A percentile compares a stretch with the other conserved stretches of the same genome.
Evolutionary conservation across 768 basidiomycete genomes (phyloP).

Genomic region (Dentipellis sp.): DNA sequence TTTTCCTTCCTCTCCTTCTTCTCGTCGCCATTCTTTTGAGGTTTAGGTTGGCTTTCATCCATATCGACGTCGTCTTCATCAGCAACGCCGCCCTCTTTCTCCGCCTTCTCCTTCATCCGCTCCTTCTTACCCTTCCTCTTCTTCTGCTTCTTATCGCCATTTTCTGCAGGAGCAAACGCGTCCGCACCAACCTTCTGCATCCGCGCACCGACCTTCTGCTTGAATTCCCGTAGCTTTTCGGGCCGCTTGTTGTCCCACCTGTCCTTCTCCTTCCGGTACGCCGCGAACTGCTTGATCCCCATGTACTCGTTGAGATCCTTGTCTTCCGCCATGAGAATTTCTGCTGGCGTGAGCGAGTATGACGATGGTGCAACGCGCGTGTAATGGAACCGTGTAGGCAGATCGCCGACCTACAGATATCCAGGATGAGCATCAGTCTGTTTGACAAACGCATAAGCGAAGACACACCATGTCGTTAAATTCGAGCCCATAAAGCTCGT

Average conservation of each 20-base stretch:
- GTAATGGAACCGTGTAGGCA: constrained; percentile 93
- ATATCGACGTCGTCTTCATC: background rate
- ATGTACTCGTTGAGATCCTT: constrained; percentile 89
- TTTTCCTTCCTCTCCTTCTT: background rate
- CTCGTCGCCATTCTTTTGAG: background rate
- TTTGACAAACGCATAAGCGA: background rate
- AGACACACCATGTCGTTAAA: constrained; percentile 87
- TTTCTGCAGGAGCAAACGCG: constrained; percentile 12
- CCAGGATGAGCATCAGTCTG: background rate
- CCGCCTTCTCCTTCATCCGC: constrained; percentile 40
- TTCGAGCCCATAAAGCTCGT: constrained; percentile 82
- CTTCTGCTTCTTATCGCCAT: constrained; percentile 31
- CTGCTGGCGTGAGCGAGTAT: constrained; percentile 69
- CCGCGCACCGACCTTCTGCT: constrained; percentile 45
- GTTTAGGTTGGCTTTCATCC: background rate
- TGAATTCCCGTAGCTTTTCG: constrained; percentile 66
- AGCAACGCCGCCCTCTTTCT: constrained; percentile 9
- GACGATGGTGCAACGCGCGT: constrained; percentile 50
- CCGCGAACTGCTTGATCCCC: constrained; percentile 83
- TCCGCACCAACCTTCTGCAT: constrained; percentile 13
- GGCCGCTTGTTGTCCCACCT: constrained; percentile 57
- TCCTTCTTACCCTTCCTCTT: constrained; percentile 69
- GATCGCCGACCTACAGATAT: constrained; percentile 63
- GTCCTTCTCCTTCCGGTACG: constrained; percentile 62
- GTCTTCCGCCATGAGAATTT: constrained; percentile 89